Conservation (phyloP, 441 rosid species). For the Adansonia gregorii region DNA sequence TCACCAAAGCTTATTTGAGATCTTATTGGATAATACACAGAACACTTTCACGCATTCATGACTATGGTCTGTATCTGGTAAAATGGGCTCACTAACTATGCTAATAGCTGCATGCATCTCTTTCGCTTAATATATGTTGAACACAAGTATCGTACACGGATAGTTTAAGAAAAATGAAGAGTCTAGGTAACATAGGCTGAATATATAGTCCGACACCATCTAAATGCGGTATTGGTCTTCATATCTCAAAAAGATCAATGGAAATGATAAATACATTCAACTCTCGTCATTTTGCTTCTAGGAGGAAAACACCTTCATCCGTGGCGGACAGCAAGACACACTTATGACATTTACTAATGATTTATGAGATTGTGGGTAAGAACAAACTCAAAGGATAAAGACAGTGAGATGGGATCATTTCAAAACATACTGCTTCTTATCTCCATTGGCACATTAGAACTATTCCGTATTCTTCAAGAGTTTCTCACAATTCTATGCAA, state of each 20-base stretch:
- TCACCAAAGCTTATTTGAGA: neutral
- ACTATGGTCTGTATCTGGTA: neutral
- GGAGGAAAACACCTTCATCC: neutral
- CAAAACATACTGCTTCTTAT: neutral
- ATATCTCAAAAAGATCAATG: neutral
- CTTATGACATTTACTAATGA: neutral
- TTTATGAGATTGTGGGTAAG: neutral
- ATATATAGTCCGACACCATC: too few species aligned
- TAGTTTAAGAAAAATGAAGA: too few species aligned
- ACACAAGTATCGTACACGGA: too few species aligned
- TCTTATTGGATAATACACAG: neutral
- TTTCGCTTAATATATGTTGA: too few species aligned
- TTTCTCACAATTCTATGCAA: neutral
- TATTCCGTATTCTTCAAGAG: neutral
- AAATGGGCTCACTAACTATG: too few species aligned
- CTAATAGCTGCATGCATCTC: too few species aligned
- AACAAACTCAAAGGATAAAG: neutral
- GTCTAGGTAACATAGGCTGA: too few species aligned
- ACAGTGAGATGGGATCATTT: neutral
- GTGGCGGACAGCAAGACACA: neutral
- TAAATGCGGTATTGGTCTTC: too few species aligned
- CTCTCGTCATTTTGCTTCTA: neutral
- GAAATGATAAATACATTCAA: neutral
- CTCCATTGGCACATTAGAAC: neutral
- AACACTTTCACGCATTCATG: neutral